These are phyloP conservation scores for Brasenia schreberi DNA, from an alignment of 164 flowering plant species.

Conservation along the genomic window DNA sequence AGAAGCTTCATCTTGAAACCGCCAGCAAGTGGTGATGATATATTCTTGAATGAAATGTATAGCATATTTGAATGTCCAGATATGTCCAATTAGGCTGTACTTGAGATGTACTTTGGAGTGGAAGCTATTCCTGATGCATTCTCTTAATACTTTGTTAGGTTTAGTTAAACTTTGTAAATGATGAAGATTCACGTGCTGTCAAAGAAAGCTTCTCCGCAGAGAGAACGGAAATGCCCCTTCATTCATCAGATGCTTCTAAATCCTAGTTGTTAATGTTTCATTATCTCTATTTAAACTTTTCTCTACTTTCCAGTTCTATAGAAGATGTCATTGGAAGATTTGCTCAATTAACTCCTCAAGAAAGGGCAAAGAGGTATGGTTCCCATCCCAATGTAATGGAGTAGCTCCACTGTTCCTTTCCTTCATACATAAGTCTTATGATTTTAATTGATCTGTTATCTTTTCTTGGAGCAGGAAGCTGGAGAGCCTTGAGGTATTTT, in stretches of 20 bases:
- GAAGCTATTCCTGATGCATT: too few species aligned
- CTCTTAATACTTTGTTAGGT: too few species aligned
- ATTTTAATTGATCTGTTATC: not conserved
- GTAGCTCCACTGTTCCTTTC: not conserved
- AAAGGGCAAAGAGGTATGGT: conserved; percentile 73
- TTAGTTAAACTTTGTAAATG: too few species aligned
- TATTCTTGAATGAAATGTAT: too few species aligned
- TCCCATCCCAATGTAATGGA: not conserved
- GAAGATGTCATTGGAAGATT: conserved; percentile 74
- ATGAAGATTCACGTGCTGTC: too few species aligned
- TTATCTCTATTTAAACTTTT: not conserved
- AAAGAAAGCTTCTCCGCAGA: too few species aligned
- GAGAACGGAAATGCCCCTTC: not conserved
- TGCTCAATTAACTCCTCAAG: conserved; percentile 82
- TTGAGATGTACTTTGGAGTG: too few species aligned
- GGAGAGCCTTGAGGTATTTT: conserved; percentile 67
- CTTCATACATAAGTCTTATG: not conserved
- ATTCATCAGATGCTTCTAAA: not conserved
- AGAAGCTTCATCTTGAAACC: too few species aligned
- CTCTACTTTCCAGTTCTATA: conserved; percentile 29
- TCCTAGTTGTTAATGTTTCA: not conserved
- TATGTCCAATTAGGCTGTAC: too few species aligned
- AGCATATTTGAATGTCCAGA: too few species aligned
- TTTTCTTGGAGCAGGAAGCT: conserved; percentile 56
- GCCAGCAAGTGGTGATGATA: too few species aligned